Percentiles rank a stretch among this genome's conserved stretches.
phyloP scores from a whole-genome alignment of 1,284 basidiomycete species.

The Phenoliferia sp. region DNA sequence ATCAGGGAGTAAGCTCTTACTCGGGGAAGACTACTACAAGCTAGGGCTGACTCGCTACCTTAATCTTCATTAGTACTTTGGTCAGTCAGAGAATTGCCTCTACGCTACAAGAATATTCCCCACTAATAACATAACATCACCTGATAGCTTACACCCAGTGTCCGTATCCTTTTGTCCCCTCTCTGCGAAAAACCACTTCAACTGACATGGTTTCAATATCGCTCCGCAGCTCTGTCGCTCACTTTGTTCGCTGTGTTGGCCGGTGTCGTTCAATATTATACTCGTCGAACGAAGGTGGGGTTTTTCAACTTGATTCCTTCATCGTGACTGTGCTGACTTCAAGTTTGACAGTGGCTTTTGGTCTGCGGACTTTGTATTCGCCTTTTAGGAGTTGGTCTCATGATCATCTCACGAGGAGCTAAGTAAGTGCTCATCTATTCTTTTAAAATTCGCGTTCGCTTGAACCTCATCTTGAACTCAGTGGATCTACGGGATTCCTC shows the following conservation, averaged over 20 bases:
- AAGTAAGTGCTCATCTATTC: neutral
- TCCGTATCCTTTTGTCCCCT: neutral
- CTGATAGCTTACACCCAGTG: constrained; percentile 40
- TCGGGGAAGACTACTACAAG: neutral
- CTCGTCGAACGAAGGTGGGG: constrained; percentile 44
- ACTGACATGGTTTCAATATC: neutral
- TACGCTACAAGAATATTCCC: neutral
- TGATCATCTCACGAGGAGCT: constrained; percentile 49
- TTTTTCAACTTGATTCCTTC: neutral
- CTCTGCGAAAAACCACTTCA: neutral
- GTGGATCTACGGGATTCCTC: constrained; percentile 41
- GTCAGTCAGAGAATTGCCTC: neutral
- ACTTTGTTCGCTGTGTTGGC: constrained; percentile 58
- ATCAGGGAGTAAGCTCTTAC: constrained; percentile 15
- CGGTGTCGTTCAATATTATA: constrained; percentile 55
- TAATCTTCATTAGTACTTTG: constrained; percentile 10
- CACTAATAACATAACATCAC: constrained; percentile 3
- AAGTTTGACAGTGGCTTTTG: constrained; percentile 57
- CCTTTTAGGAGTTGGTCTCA: constrained; percentile 42
- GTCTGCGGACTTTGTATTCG: constrained; percentile 59
- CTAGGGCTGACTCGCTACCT: neutral
- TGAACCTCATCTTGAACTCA: neutral
- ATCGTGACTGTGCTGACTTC: neutral
- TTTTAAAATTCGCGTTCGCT: neutral
- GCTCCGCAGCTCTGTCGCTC: constrained; percentile 49